phyloP scores from a whole-genome alignment of 352 stramenopile genomes.

The Phytophthora niederhauseri region DNA sequence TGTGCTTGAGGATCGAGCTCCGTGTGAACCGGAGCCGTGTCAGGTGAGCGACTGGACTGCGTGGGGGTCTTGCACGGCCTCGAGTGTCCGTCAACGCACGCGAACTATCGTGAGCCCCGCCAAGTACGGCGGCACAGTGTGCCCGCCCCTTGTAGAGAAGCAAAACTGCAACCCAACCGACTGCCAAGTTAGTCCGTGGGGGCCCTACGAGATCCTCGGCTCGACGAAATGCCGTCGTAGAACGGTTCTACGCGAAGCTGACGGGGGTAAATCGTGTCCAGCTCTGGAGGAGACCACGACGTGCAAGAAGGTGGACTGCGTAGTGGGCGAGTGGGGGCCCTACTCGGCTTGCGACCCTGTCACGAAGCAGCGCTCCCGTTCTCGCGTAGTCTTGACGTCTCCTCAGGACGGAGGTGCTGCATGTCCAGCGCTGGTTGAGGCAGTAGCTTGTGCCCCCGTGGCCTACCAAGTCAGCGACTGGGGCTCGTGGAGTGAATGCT shows the following conservation, averaged over 20 bases:
- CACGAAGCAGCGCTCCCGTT: slow-evolving; percentile 52
- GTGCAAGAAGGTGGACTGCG: slow-evolving; percentile 45
- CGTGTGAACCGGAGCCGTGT: slow-evolving; percentile 58
- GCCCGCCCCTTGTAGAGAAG: slow-evolving; percentile 44
- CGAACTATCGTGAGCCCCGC: slow-evolving; percentile 48
- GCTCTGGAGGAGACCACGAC: slow-evolving; percentile 45
- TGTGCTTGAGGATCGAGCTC: slow-evolving; percentile 38
- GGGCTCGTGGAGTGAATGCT: slow-evolving; percentile 52
- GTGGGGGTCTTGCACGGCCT: slow-evolving; percentile 47
- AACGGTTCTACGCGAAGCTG: slow-evolving; percentile 36
- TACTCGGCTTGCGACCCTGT: slow-evolving; percentile 45
- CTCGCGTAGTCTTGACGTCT: slow-evolving; percentile 42
- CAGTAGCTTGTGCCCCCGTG: slow-evolving; percentile 42
- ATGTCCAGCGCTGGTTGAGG: slow-evolving; percentile 47
- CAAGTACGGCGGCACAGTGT: slow-evolving; percentile 53
- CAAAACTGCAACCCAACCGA: slow-evolving; percentile 73
- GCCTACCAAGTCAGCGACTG: slow-evolving; percentile 60
- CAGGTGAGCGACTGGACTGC: slow-evolving; percentile 55
- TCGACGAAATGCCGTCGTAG: slow-evolving; percentile 52
- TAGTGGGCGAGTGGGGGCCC: slow-evolving; percentile 49
- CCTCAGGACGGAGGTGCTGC: slow-evolving; percentile 54
- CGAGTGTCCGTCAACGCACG: slow-evolving; percentile 45
- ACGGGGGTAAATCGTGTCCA: slow-evolving; percentile 53
- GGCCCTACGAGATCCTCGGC: slow-evolving; percentile 44
- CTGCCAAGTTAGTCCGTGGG: slow-evolving; percentile 63